phyloP scores from a whole-genome alignment of 2,329 filamentous ascomycete genomes.

The Graphiopsis chlorocephala region DNA sequence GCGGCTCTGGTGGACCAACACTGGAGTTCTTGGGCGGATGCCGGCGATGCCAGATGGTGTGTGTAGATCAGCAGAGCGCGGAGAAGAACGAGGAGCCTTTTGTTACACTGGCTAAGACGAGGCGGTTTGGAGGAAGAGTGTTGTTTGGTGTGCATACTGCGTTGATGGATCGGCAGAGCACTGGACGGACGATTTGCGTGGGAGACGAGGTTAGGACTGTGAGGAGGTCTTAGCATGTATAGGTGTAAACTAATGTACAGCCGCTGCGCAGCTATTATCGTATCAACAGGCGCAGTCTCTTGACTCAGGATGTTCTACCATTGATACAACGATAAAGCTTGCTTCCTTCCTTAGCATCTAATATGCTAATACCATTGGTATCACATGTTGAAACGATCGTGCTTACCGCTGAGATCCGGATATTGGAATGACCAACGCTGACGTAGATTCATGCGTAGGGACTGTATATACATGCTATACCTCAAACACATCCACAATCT shows the following conservation, averaged over 20 bases:
- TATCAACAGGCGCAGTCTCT: not conserved
- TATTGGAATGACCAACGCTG: too few species aligned
- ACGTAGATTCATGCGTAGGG: too few species aligned
- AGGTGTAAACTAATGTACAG: not conserved
- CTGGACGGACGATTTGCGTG: constrained; percentile 17
- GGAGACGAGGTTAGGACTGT: constrained; percentile 22
- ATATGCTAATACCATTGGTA: too few species aligned
- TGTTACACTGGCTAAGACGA: constrained; percentile 80
- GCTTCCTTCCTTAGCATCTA: too few species aligned
- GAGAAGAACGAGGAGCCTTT: constrained; percentile 81
- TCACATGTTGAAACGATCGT: too few species aligned
- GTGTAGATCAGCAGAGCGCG: constrained; percentile 81
- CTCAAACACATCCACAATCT: not conserved
- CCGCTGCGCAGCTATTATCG: not conserved
- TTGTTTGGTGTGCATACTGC: constrained; percentile 78
- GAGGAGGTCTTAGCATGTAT: not conserved
- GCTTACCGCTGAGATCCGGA: too few species aligned
- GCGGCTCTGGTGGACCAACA: constrained; percentile 44
- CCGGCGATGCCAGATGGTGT: constrained; percentile 92
- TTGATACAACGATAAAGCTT: too few species aligned
- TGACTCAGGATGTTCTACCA: too few species aligned
- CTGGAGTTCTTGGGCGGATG: constrained; percentile 80
- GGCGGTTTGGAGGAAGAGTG: constrained; percentile 78
- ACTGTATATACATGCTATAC: not conserved
- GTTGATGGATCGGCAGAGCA: constrained; percentile 11